These are phyloP conservation scores for Nicotiana paniculata DNA, from an alignment of 257 asterid species.

Conservation along the genomic window DNA sequence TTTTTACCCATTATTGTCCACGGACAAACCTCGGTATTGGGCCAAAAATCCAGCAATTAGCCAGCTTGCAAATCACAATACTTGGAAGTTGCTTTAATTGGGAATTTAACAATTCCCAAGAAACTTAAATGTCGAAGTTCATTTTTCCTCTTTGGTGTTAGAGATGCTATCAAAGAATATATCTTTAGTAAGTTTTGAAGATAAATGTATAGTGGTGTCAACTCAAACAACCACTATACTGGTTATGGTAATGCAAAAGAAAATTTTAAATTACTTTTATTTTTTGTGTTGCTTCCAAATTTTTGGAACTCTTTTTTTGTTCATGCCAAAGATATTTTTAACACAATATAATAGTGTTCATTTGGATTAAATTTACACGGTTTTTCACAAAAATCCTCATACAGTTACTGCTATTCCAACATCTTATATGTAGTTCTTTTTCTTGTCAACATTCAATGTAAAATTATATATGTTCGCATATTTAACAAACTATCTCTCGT, in stretches of 20 bases:
- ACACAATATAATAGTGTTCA: no score
- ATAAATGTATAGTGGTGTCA: not conserved
- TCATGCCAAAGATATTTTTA: no score
- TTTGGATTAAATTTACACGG: no score
- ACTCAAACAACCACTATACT: not conserved
- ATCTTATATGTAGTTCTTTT: no score
- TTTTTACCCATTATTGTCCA: not conserved
- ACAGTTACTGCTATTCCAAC: no score
- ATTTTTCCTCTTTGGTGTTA: not conserved
- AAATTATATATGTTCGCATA: no score
- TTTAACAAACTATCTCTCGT: no score
- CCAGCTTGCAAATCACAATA: slow-evolving; percentile 2
- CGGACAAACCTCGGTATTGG: not conserved
- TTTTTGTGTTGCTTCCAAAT: not conserved
- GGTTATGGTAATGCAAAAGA: not conserved
- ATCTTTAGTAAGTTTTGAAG: not conserved
- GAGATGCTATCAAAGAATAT: not conserved
- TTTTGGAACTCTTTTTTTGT: not conserved
- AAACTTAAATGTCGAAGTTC: not conserved
- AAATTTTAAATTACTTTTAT: not conserved
- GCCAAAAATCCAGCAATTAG: slow-evolving; percentile 4
- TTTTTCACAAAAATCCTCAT: no score
- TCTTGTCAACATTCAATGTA: no score
- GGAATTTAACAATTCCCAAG: not conserved
- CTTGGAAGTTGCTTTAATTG: not conserved